phyloP scores from a whole-genome alignment of 257 asterid species.

The Hygrophila difformis region DNA sequence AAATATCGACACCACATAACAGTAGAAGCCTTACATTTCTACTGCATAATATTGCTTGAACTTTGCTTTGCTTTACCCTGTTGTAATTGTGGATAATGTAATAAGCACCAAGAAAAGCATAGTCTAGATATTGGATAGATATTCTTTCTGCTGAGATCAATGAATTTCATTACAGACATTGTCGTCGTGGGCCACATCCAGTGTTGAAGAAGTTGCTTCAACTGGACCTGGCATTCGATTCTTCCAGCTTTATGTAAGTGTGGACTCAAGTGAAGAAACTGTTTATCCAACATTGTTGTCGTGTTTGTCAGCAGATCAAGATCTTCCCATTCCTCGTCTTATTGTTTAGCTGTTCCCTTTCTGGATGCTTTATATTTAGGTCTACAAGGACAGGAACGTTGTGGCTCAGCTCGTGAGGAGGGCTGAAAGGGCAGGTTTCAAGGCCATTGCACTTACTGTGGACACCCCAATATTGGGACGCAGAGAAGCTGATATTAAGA shows the following conservation, averaged over 20 bases:
- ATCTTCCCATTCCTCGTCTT: neutral
- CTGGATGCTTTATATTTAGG: constrained; percentile 32
- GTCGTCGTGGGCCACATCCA: constrained; percentile 53
- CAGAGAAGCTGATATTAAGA: constrained; percentile 86
- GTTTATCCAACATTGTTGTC: too few species aligned
- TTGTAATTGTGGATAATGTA: too few species aligned
- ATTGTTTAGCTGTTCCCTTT: neutral
- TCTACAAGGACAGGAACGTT: constrained; percentile 80
- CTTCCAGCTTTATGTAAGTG: constrained; percentile 44
- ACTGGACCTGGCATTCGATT: constrained; percentile 44
- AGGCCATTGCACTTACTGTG: constrained; percentile 93
- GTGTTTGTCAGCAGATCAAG: too few species aligned
- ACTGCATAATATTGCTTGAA: too few species aligned
- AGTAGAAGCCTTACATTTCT: too few species aligned
- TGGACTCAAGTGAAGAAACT: too few species aligned
- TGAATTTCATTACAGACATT: constrained; percentile 50
- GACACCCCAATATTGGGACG: constrained; percentile 92
- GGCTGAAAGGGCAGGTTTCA: constrained; percentile 90
- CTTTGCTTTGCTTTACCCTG: too few species aligned
- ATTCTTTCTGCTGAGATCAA: constrained; percentile 12
- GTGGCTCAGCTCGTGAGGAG: constrained; percentile 89
- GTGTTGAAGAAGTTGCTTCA: constrained; percentile 91
- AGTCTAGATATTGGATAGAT: neutral
- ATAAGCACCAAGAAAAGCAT: too few species aligned
- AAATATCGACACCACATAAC: constrained; percentile 4